Evolutionary conservation across 305 asterid genomes (phyloP), one percentile per base, ranked within the genome.

Genomic region (Caryopteris hybrid): DNA sequence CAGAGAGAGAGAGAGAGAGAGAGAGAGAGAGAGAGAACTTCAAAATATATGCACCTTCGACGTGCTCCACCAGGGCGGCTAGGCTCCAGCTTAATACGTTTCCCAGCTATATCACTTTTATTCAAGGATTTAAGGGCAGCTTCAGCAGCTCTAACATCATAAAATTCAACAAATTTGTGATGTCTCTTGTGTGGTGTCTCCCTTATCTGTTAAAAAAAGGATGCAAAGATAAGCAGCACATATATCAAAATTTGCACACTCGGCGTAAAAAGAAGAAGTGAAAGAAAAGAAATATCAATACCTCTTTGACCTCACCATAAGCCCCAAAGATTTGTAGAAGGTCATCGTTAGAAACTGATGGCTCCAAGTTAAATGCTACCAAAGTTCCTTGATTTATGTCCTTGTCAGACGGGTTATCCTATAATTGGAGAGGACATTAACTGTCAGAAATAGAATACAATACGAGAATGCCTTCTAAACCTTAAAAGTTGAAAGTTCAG

Each of bases 231-330:
- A 55, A n/a, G n/a, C 23, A 34, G n/a, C 45, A 61, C 14, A 27
- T 29, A n/a, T 38, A 23, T 25, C 50, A 69, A 61, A 41, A 25
- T 46, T 31, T 31, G 50, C 8, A 22, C 36, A 29, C 31, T 25
- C 21, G 52, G 43, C n/a, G 52, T 7, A 16, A 7, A 70, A 63
- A 39, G 4, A 65, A 33, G 6, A n/a, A 66, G 54, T 36, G 14
- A 64, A 17, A 27, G 43, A 38, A 34, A 6, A 7, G 3, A 59
- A 67, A 59, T 29, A 39, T 8, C 22, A 42, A 47, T 71, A 90
- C 97, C 97, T 88, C 96, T 76, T 88, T 90, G 61, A 90, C 78
- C 86, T 88, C 92, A 29, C 97, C 96, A 78, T 83, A 85, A 51
- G 76, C 76, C 74, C 92, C 86, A 76, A 90, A 90, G 61, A 88